Evolutionary conservation across 208 protist genomes (phyloP).

Genomic region (Acanthamoeba healyi): DNA sequence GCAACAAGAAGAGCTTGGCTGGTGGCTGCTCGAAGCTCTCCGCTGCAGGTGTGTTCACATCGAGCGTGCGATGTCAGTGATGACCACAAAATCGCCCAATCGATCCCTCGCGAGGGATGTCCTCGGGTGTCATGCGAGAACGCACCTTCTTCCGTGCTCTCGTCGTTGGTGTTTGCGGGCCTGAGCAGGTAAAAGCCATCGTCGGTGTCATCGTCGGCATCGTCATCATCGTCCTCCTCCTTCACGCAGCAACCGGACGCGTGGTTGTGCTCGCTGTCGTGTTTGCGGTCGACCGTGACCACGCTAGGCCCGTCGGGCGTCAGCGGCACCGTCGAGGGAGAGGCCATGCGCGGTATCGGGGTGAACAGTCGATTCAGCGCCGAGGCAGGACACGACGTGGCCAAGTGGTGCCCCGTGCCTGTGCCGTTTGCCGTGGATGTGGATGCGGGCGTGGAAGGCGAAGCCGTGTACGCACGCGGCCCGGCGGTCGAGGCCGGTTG

Average conservation of each 20-base stretch:
- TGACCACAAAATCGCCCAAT: too few species aligned
- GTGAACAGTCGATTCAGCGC: too few species aligned
- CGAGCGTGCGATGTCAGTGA: too few species aligned
- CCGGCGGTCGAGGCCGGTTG: background rate
- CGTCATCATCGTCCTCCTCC: background rate
- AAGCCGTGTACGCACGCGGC: background rate
- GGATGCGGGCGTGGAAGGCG: background rate
- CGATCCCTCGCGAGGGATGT: too few species aligned
- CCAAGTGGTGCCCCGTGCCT: background rate
- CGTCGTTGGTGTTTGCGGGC: background rate
- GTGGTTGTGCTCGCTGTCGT: background rate
- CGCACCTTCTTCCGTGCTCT: background rate
- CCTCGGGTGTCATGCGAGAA: too few species aligned
- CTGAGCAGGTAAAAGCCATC: background rate
- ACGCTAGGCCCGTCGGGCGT: background rate
- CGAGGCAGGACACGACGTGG: background rate
- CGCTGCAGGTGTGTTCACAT: too few species aligned
- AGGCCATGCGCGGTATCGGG: too few species aligned
- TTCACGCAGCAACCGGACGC: background rate
- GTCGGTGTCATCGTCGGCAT: background rate
- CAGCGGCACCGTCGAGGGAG: too few species aligned
- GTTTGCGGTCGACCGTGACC: background rate
- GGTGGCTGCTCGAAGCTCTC: constrained; percentile 24
- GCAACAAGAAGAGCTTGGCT: constrained; percentile 15
- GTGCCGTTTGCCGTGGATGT: background rate